Conservation (phyloP, 371 early-diverging fungal genomes). For the Actinomucor elegans region DNA sequence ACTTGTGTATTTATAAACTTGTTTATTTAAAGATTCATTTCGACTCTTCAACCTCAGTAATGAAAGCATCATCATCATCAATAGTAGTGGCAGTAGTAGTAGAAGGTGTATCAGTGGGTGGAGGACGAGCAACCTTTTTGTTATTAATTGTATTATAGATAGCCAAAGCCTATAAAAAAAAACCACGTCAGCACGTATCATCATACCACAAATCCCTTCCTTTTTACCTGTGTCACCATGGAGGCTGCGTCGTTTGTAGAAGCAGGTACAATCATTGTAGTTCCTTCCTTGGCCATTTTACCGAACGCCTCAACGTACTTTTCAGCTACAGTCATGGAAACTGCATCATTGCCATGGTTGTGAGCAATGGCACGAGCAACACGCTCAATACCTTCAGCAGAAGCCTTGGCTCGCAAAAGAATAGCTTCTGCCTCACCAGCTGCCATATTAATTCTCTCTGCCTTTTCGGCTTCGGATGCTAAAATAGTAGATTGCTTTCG, state of each 20-base stretch:
- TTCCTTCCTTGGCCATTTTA: slow-evolving; percentile 89
- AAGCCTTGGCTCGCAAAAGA: slow-evolving; percentile 81
- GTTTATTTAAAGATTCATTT: no score
- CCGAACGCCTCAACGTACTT: slow-evolving; percentile 96
- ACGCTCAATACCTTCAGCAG: slow-evolving; percentile 77
- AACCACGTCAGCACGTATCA: not conserved
- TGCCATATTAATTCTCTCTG: slow-evolving; percentile 90
- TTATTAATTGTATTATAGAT: slow-evolving; percentile 53
- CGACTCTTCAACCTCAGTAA: no score
- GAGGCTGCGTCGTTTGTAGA: slow-evolving; percentile 78
- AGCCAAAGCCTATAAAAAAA: slow-evolving; percentile 42
- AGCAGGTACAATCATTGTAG: slow-evolving; percentile 91
- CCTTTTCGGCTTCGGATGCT: slow-evolving; percentile 91
- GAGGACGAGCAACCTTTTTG: slow-evolving; percentile 22
- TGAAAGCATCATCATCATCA: no score
- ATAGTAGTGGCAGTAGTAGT: no score
- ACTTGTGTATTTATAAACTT: no score
- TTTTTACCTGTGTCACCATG: slow-evolving; percentile 79
- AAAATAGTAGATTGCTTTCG: slow-evolving; percentile 90
- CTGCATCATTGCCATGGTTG: slow-evolving; percentile 79
- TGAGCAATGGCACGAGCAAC: slow-evolving; percentile 80
- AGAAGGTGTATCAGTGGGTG: not conserved
- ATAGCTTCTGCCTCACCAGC: slow-evolving; percentile 90
- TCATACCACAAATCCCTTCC: not conserved
- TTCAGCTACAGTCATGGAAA: slow-evolving; percentile 93